Evolutionary conservation across 192 early-diverging fungal species (phyloP).

Genomic region (Cetraspora pellucida): DNA sequence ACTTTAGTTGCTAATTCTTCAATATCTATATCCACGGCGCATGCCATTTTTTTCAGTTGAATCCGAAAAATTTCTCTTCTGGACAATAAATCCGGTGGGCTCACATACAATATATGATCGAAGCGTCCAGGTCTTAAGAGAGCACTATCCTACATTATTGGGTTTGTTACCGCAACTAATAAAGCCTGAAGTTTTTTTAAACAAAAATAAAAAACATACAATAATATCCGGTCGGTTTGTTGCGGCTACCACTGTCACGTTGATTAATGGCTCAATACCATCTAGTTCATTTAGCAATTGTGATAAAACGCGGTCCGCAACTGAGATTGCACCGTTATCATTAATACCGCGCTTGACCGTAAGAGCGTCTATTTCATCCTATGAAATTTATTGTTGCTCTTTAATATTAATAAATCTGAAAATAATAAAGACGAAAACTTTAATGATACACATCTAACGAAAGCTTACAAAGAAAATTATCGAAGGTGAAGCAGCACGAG

Average conservation of each 20-base stretch:
- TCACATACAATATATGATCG: slow-evolving; percentile 92
- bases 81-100: slow-evolving; percentile 80
- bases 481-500: slow-evolving; percentile 89
- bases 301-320: slow-evolving; percentile 91
- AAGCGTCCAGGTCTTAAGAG: slow-evolving; percentile 93
- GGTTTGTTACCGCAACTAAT: not conserved
- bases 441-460: not conserved
- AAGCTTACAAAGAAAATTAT: slow-evolving; percentile 94
- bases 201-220: slow-evolving; percentile 39
- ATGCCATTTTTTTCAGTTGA: slow-evolving; percentile 73
- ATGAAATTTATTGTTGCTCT: not conserved
- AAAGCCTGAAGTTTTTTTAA: not conserved
- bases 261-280: slow-evolving; percentile 92
- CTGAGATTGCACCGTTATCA: slow-evolving; percentile 72
- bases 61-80: slow-evolving; percentile 82
- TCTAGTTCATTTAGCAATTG: slow-evolving; percentile 95
- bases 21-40: slow-evolving; percentile 66
- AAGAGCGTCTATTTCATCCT: slow-evolving; percentile 98
- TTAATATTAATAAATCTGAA: not conserved
- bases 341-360: slow-evolving; percentile 77
- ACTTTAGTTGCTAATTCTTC: slow-evolving; percentile 65
- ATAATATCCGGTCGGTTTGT: slow-evolving; percentile 98
- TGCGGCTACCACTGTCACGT: slow-evolving; percentile 96
- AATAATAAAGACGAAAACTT: no score
- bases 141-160: slow-evolving; percentile 71